phyloP scores from a whole-genome alignment of 352 stramenopile species.

The Phytophthora podocarpi region DNA sequence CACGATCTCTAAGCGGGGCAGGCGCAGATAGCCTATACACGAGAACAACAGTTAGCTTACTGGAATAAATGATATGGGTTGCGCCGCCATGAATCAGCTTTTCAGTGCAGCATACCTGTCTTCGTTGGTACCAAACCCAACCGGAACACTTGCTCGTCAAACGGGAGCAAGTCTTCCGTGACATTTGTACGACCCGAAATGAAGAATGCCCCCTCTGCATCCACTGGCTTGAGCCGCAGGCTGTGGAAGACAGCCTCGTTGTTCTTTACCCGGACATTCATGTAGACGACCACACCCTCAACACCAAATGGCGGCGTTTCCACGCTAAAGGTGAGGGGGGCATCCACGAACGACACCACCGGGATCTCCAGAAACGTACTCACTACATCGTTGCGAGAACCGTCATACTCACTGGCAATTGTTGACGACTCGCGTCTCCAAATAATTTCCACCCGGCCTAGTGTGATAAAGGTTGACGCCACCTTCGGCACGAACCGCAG shows the following conservation, averaged over 20 bases:
- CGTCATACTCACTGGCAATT: conserved; percentile 37
- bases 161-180: conserved; percentile 76
- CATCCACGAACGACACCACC: conserved; percentile 67
- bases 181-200: conserved; percentile 77
- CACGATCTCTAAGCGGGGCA: conserved; percentile 79
- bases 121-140: conserved; percentile 80
- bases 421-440: conserved; percentile 69
- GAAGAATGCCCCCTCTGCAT: conserved; percentile 78
- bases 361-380: conserved; percentile 70
- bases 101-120: conserved; percentile 57
- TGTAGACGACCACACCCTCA: conserved; percentile 57
- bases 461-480: conserved; percentile 46
- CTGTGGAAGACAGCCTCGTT: conserved; percentile 77
- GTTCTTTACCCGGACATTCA: conserved; percentile 72
- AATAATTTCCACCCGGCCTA: conserved; percentile 63
- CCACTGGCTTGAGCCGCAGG: conserved; percentile 69
- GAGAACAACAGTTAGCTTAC: conserved; percentile 14
- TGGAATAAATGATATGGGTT: background rate
- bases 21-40: conserved; percentile 60
- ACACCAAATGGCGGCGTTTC: conserved; percentile 76
- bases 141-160: conserved; percentile 64
- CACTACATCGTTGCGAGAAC: conserved; percentile 55
- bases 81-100: background rate
- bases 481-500: conserved; percentile 57
- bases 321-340: conserved; percentile 68